Evolutionary conservation across 2,329 filamentous ascomycete species (phyloP), one percentile per base, ranked within the genome.

Genomic region (Escovopsis sp.): DNA sequence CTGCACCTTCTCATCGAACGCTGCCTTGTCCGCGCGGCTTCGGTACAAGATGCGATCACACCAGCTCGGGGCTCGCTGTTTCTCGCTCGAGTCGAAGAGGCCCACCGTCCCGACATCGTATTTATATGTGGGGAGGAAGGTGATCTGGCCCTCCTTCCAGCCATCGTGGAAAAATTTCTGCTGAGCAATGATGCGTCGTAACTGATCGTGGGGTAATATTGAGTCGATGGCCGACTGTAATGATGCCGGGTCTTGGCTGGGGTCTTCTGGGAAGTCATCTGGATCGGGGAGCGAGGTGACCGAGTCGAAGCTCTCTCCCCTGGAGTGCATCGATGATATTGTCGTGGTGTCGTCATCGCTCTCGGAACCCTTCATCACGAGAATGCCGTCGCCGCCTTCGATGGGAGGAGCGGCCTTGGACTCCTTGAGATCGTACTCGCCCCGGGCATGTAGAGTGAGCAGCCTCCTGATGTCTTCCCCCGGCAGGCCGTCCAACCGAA

Each of bases 101-200:
- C 83, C 83, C 23, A 94, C 74, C 21, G 81, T 93, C n/a, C 90
- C 90, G 19, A 94, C 68, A 49, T 98, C 92, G 47, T 98, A 98
- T 55, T 98, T 98, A 58, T 98, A 98, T 0, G 90, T 92, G 2
- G 90, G 90, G 13, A 96, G 55, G 49, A 98, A 98, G 1, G 73
- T 73, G 37, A 98, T 87, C 1, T 75, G 67, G 0, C 87, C 90
- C 63, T 98, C 90, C 34, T 71, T 70, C 87, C 90, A 98, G 1
- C 87, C 88, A 41, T 94, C 83, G 40, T 93, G 74, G 42, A 98
- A 93, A 0, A 77, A 76, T 51, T 81, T 90, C n/a, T 74, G 70
- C 27, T 73, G 61, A 43, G 70, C 74, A 46, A 93, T 86, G 39
- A 84, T 72, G 38, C 76, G 70, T 4, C 65, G 69, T 4, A 98